Conservation (phyloP, 768 basidiomycete species). For the Calvatia gigantea region DNA sequence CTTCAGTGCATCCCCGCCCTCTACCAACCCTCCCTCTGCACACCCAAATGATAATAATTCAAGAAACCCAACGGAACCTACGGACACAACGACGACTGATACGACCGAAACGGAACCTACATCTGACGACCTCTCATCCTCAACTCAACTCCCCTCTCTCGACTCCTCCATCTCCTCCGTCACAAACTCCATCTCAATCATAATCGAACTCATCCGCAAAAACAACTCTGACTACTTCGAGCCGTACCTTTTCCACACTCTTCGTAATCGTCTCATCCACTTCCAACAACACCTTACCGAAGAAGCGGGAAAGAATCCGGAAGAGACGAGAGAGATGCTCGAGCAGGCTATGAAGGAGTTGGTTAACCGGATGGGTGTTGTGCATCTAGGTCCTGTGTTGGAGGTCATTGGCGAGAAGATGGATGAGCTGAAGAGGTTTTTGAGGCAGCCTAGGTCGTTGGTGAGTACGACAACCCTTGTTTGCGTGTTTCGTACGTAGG, state of each 20-base stretch:
- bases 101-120: background rate
- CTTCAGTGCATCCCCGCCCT: conserved; percentile 28
- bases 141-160: conserved; percentile 32
- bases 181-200: conserved; percentile 79
- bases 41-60: background rate
- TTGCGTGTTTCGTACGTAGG: background rate
- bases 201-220: conserved; percentile 93
- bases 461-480: conserved; percentile 39
- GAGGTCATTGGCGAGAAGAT: conserved; percentile 69
- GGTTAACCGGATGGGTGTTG: conserved; percentile 84
- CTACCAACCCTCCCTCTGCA: background rate
- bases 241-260: conserved; percentile 92
- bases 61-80: background rate
- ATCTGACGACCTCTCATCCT: conserved; percentile 18
- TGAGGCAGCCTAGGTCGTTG: conserved; percentile 71
- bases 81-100: background rate
- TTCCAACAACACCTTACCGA: conserved; percentile 70
- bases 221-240: conserved; percentile 99
- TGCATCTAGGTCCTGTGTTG: conserved; percentile 83
- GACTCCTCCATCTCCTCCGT: conserved; percentile 74
- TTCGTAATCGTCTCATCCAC: conserved; percentile 86
- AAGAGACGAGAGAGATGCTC: conserved; percentile 61
- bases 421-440: conserved; percentile 62
- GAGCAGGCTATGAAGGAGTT: conserved; percentile 76
- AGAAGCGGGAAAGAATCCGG: conserved; percentile 25